Percentiles rank a stretch among this genome's conserved stretches.
These are phyloP conservation scores for Aspergillus nidulans DNA, from an alignment of 495 filamentous ascomycete genomes.

Conservation along the genomic window DNA sequence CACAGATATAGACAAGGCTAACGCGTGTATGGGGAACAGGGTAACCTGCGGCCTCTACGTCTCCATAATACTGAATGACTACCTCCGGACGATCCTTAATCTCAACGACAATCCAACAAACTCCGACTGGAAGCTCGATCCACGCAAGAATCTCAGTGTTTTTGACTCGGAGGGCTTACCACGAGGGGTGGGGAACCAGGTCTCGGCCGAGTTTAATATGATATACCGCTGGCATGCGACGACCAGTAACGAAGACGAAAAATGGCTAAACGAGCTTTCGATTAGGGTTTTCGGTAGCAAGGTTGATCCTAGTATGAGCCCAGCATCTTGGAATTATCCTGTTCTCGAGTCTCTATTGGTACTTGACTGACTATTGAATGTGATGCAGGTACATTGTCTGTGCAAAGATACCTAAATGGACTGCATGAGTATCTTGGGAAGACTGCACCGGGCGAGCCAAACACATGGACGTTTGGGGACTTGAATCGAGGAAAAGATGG, in stretches of 20 bases:
- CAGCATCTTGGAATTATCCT: too few relatives aligned
- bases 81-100: conserved; percentile 7
- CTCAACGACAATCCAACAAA: conserved; percentile 42
- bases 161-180: conserved; percentile 14
- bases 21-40: conserved; percentile 3
- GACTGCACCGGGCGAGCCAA: conserved; percentile 35
- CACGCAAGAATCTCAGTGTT: conserved; percentile 13
- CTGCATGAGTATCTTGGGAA: conserved; percentile 2
- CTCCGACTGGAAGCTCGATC: conserved; percentile 43
- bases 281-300: conserved; percentile 22
- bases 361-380: not conserved
- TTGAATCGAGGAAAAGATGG: conserved; percentile 52
- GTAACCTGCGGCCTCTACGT: conserved; percentile 28
- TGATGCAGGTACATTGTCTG: not conserved
- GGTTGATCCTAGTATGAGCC: conserved; percentile 3
- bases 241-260: conserved; percentile 38
- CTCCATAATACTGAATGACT: conserved; percentile 14
- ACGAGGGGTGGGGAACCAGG: conserved; percentile 44
- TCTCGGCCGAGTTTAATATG: conserved; percentile 49
- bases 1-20: not conserved
- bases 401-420: not conserved
- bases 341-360: too few relatives aligned
- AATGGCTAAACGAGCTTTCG: conserved; percentile 40
- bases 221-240: conserved; percentile 48
- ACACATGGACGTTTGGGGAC: conserved; percentile 47